Base-by-base conservation (phyloP, 768 basidiomycete genomes). In the Roridomyces roridus region DNA sequence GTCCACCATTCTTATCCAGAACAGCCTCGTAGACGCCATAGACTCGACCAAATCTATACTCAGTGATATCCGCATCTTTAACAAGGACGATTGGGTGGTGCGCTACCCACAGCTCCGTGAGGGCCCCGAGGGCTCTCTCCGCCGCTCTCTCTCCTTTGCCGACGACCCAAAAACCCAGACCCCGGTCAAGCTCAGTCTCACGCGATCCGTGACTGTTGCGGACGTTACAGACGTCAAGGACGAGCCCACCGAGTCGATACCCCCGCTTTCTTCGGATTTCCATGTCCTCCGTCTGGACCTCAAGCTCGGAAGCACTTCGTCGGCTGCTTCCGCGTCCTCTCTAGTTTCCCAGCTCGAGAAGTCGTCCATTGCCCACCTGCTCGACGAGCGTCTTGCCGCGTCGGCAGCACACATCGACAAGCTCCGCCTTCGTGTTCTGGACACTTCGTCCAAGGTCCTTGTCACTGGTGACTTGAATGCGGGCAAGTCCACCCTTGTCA, bases 391-490 rank as follows among this genome's bases (percentile, higher is more conserved):
- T 35, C 85, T 99, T 65, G 77, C 77, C 15, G 73, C 85, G 21
- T 85, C 94, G 20, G 72, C 92, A 51, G 80, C 80, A 21, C 95
- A 98, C 69, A 84, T 98, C 57, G 83, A 89, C 57, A 90, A 89
- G 64, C 88, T 99, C 59, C 88, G 89, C 29, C 80, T 85, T 46
- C 92, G 97, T 36, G 87, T 98, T 14, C 81, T 91, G 70, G 96
- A 98, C 71, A 94, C 88, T 6, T 91, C 93, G 1, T 96, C 94
- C 67, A 94, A 97, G 71, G 94, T 99, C 46, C 86, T 99, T 61
- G 94, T 99, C 55, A 98, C 97, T 21, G 97, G 97, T 57, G 97
- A 99, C 70, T 82, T 99, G 56, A 99, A 99, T 71, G 91, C 97
- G 31, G 97, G 97, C 66, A 99, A 99, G 75, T 97, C 95, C 18